A percentile compares a stretch with the other conserved stretches of the same genome.
Evolutionary conservation across 179 eudicot species (phyloP).

Genomic region (Beta macrorhiza): DNA sequence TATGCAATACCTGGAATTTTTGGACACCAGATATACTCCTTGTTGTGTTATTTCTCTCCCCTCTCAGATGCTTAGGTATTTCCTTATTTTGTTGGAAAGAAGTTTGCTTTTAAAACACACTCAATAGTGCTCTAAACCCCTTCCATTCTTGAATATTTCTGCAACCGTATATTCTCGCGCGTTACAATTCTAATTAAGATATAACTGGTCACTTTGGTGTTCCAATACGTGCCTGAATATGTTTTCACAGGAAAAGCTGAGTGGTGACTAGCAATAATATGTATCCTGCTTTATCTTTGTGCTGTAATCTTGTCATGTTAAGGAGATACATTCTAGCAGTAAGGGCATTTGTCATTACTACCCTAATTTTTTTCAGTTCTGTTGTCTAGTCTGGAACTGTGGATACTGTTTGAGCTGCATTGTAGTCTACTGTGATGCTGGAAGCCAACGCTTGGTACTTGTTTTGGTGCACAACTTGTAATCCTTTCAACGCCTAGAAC

Average conservation of each 20-base stretch:
- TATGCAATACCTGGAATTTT: not conserved
- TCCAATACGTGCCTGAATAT: not conserved
- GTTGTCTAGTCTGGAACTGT: not conserved
- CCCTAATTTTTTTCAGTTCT: not conserved
- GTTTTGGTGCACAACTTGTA: not conserved
- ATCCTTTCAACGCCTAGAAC: not conserved
- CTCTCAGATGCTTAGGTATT: not conserved
- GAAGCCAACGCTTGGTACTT: not conserved
- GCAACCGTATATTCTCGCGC: not conserved
- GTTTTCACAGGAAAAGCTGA: too few relatives aligned
- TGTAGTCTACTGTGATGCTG: not conserved
- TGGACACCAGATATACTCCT: not conserved
- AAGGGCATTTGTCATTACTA: not conserved
- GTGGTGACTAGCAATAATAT: not conserved
- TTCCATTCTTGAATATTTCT: not conserved
- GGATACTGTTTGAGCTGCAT: not conserved
- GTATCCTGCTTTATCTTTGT: not conserved
- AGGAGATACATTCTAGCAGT: not conserved
- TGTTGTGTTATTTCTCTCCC: not conserved
- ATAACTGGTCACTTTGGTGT: not conserved
- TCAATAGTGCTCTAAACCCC: not conserved
- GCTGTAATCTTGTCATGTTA: not conserved
- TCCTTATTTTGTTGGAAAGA: not conserved
- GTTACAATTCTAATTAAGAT: not conserved
- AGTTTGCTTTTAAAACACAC: not conserved